phyloP scores from a whole-genome alignment of 768 basidiomycete species.

The Pholiota conissans region DNA sequence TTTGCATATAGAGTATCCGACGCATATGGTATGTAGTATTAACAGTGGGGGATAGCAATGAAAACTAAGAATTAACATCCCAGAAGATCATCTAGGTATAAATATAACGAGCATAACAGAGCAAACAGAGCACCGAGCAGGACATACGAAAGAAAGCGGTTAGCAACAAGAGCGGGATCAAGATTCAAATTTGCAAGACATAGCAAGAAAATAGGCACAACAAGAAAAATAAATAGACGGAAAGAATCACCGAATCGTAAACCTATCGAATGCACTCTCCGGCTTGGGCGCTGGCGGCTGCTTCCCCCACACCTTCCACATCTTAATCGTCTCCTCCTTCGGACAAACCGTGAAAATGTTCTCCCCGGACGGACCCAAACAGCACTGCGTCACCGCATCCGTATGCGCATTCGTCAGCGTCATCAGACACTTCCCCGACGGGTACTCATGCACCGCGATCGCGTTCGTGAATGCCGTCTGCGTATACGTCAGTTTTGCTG shows the following conservation, averaged over 20 bases:
- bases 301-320: constrained; percentile 69
- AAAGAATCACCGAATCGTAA: constrained; percentile 39
- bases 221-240: not conserved
- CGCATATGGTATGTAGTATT: no score
- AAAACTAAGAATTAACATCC: not conserved
- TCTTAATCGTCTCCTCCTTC: constrained; percentile 66
- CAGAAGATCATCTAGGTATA: not conserved
- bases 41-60: not conserved
- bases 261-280: constrained; percentile 47
- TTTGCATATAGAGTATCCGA: no score
- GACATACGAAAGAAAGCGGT: not conserved
- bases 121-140: not conserved
- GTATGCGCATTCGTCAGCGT: constrained; percentile 58
- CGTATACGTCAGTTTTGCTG: constrained; percentile 9
- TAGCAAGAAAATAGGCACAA: not conserved
- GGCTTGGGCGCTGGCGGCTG: constrained; percentile 30
- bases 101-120: not conserved
- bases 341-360: constrained; percentile 65
- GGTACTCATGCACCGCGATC: constrained; percentile 76
- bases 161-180: not conserved
- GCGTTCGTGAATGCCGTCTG: constrained; percentile 60
- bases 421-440: constrained; percentile 49
- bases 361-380: constrained; percentile 62
- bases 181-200: no score
- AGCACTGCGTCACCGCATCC: constrained; percentile 57